Evolutionary conservation across 2,329 filamentous ascomycete genomes (phyloP).

Genomic region (Botrytis byssoidea): DNA sequence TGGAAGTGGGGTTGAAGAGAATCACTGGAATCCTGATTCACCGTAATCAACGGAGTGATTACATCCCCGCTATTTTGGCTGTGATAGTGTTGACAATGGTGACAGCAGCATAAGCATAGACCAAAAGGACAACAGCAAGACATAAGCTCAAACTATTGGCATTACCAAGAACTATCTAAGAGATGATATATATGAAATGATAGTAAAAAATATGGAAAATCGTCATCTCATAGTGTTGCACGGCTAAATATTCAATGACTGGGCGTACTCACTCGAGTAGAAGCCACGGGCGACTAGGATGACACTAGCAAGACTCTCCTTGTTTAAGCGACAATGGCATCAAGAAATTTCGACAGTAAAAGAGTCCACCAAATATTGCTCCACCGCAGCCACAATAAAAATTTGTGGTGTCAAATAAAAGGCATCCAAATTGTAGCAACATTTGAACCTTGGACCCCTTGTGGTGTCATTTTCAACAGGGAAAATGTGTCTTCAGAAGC

Average conservation of each 20-base stretch:
- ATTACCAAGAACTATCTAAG: not conserved
- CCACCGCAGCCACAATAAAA: not conserved
- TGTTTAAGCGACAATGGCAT: slow-evolving; percentile 3
- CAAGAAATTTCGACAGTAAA: not conserved
- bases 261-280: not conserved
- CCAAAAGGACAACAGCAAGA: not conserved
- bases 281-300: not conserved
- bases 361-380: not conserved
- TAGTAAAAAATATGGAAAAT: too few species aligned
- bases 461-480: too few species aligned
- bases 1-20: not conserved
- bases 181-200: not conserved
- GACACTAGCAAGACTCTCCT: not conserved
- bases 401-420: not conserved
- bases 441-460: not conserved
- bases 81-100: not conserved
- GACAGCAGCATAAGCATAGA: not conserved
- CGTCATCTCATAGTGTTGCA: not conserved
- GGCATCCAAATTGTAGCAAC: not conserved
- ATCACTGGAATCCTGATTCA: not conserved
- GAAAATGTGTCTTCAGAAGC: not conserved
- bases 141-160: not conserved
- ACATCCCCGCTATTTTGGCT: not conserved
- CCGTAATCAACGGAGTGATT: not conserved
- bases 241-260: not conserved